Conservation (phyloP, 257 asterid genomes). For the Oldenlandia corymbosa region DNA sequence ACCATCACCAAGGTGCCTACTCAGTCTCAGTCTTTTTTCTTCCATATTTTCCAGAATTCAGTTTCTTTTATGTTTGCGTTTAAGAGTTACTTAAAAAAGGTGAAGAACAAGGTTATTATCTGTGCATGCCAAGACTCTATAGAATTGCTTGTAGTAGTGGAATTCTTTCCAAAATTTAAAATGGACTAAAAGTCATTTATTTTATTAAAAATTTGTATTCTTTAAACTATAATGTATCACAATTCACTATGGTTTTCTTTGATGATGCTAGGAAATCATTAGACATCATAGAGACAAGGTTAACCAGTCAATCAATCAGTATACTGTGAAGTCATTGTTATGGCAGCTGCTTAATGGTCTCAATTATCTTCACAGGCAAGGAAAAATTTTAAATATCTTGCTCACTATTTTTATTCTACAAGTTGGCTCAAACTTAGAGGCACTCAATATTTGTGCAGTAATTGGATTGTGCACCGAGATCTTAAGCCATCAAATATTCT, state of each 20-base stretch:
- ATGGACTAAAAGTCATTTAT: no score
- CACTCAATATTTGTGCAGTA: constrained; percentile 44
- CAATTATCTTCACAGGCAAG: constrained; percentile 90
- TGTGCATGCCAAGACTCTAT: not conserved
- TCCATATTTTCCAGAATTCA: not conserved
- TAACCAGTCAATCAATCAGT: constrained; percentile 72
- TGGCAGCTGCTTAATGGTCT: constrained; percentile 99
- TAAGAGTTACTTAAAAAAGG: not conserved
- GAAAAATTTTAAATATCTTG: constrained; percentile 10
- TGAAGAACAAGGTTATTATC: not conserved
- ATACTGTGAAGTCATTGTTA: constrained; percentile 76
- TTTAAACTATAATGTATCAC: no score
- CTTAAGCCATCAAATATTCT: constrained; percentile 95
- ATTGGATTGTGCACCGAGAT: constrained; percentile 97
- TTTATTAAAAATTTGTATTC: no score
- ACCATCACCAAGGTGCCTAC: no score
- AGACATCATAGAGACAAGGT: constrained; percentile 98
- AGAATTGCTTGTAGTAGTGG: no score
- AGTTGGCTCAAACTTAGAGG: not conserved
- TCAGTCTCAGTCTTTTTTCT: not conserved
- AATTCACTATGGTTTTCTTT: constrained; percentile 13
- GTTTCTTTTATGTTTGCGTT: no score
- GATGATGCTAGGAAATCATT: constrained; percentile 69
- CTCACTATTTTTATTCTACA: not conserved
- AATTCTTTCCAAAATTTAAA: no score